These are phyloP conservation scores for Colletotrichum eleusines DNA, from an alignment of 2,329 filamentous ascomycete species.

Conservation along the genomic window DNA sequence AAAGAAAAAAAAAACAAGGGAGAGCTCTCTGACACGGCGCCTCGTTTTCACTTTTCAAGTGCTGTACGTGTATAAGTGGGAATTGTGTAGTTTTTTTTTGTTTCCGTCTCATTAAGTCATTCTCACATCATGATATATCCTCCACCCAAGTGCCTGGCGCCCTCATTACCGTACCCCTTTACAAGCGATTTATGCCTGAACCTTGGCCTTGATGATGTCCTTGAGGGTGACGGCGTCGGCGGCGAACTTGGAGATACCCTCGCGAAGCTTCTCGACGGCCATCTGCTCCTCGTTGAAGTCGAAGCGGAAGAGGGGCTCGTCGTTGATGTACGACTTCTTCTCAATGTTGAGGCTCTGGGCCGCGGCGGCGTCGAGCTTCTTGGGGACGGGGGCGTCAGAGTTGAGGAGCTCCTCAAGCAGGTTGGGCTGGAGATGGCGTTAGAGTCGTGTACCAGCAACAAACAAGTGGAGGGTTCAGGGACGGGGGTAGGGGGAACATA, in stretches of 20 bases:
- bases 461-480: background rate
- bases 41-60: conserved; percentile 20
- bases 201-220: conserved; percentile 90
- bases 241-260: conserved; percentile 99
- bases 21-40: background rate
- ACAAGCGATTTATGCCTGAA: conserved; percentile 60
- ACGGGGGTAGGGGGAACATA: conserved; percentile 60
- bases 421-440: conserved; percentile 72
- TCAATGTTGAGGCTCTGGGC: conserved; percentile 79
- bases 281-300: conserved; percentile 99
- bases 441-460: background rate
- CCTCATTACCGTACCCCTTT: conserved; percentile 7
- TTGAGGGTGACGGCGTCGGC: conserved; percentile 96
- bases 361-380: conserved; percentile 85
- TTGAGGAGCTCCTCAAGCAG: conserved; percentile 95
- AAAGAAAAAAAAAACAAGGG: background rate
- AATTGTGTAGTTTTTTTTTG: conserved; percentile 2
- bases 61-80: conserved; percentile 11
- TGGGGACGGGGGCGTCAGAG: conserved; percentile 82
- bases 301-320: conserved; percentile 95
- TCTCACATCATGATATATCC: conserved; percentile 40
- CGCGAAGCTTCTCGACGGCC: conserved; percentile 98
- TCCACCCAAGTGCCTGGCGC: background rate
- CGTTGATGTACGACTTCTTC: conserved; percentile 91
- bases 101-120: conserved; percentile 41